Evolutionary conservation across 768 basidiomycete genomes (phyloP).

Genomic region (Podaxis carcinomalis): DNA sequence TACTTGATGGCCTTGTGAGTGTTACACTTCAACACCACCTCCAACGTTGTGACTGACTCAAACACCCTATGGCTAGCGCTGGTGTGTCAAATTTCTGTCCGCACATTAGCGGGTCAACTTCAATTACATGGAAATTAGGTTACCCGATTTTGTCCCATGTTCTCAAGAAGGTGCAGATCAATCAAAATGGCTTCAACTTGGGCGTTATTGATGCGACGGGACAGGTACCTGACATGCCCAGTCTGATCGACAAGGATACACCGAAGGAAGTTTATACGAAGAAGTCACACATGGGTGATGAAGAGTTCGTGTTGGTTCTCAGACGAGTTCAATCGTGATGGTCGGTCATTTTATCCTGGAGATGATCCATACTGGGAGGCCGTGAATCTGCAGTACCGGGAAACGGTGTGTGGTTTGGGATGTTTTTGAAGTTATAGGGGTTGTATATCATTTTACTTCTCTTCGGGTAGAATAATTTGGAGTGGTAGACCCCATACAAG

Average conservation of each 20-base stretch:
- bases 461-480: conserved; percentile 57
- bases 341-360: conserved; percentile 72
- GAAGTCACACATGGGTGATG: conserved; percentile 47
- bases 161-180: conserved; percentile 32
- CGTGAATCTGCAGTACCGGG: conserved; percentile 81
- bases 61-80: conserved; percentile 22
- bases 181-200: conserved; percentile 61
- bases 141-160: conserved; percentile 51
- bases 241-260: conserved; percentile 76
- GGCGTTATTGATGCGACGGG: conserved; percentile 75
- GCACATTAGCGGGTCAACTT: not conserved
- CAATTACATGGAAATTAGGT: conserved; percentile 24
- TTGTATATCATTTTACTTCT: conserved; percentile 29
- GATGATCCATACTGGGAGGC: conserved; percentile 89
- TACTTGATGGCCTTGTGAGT: conserved; percentile 48
- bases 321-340: conserved; percentile 73
- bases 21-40: not conserved
- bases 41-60: not conserved
- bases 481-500: conserved; percentile 73
- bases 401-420: conserved; percentile 20
- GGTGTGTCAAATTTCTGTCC: conserved; percentile 20
- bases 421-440: not conserved
- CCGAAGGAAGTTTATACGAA: conserved; percentile 53
- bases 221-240: conserved; percentile 56
- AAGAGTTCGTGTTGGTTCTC: conserved; percentile 60